Evolutionary conservation across 352 stramenopile species (phyloP).

Genomic region (Phytophthora uliginosa): DNA sequence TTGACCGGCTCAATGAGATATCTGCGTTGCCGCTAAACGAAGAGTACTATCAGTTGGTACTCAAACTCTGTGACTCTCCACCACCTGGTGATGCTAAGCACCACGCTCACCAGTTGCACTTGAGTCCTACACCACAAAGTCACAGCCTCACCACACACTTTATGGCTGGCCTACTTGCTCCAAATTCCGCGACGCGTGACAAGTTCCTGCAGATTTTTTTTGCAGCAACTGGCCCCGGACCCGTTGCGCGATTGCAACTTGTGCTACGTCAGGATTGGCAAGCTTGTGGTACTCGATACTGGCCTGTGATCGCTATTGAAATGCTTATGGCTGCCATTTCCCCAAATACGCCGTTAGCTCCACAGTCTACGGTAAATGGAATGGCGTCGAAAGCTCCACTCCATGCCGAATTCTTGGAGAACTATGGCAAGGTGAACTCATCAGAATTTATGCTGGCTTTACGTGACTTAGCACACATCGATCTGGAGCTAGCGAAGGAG

Average conservation of each 20-base stretch:
- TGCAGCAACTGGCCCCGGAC: conserved; percentile 44
- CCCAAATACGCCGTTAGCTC: conserved; percentile 1
- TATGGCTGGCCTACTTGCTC: conserved; percentile 82
- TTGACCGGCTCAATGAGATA: conserved; percentile 90
- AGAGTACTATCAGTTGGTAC: conserved; percentile 83
- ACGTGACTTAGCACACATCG: conserved; percentile 79
- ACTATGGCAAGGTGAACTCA: conserved; percentile 41
- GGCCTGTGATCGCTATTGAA: conserved; percentile 85
- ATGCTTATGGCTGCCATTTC: conserved; percentile 68
- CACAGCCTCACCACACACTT: conserved; percentile 83
- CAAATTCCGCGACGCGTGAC: conserved; percentile 64
- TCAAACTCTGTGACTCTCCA: conserved; percentile 78
- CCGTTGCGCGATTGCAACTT: conserved; percentile 67
- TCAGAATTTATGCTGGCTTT: conserved; percentile 63
- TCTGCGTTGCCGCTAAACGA: conserved; percentile 83
- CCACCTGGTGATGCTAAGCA: conserved; percentile 61
- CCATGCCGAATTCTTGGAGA: conserved; percentile 42
- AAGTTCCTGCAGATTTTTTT: conserved; percentile 86
- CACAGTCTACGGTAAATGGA: background rate
- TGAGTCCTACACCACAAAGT: conserved; percentile 68
- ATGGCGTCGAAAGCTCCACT: conserved; percentile 12
- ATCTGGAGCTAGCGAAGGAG: conserved; percentile 87
- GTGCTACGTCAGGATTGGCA: conserved; percentile 90
- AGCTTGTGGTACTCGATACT: conserved; percentile 86
- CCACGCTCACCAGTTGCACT: conserved; percentile 65